Evolutionary conservation across 1,284 basidiomycete species (phyloP), one percentile per base, ranked within the genome.

Genomic region (Ustilago sp.): DNA sequence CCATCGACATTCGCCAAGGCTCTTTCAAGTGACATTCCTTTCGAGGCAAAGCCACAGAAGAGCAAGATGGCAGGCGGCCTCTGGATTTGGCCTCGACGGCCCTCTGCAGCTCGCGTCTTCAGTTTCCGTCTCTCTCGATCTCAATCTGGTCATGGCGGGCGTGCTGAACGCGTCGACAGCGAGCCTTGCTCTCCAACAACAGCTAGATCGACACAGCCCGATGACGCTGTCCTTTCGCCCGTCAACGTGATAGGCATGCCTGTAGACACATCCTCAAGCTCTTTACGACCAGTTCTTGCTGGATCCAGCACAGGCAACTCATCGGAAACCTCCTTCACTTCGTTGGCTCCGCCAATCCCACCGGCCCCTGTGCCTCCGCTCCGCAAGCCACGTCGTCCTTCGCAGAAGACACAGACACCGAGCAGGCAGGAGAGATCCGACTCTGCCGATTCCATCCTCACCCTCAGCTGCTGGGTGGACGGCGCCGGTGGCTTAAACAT

Each of bases 321-420:
- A 15, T 61, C 65, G 3, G 38, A 61, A 39, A 50, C 59, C 4
- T 66, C 67, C 8, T 74, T 69, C 43, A 56, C 66, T 1, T 74
- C 66, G 8, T 39, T 74, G 15, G 67, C 63, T 11, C 68, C 63
- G 34, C 59, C 68, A 13, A 32, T 48, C 2, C 55, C 56, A 8
- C 72, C 63, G 1, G 57, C 59, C 3, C 72, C 67, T 3, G 50
- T 74, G 4, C 67, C 72, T 28, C 72, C 72, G 8, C 72, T 63
- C 0, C 72, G 72, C 15, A 51, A 45, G 28, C 59, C 63, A 4
- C 55, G 63, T n/a, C 55, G 59, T 4, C 56, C 56, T 1, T 59
- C 56, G 1, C 47, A 50, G 11, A 60, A 60, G 31, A 48, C 36
- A 5, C 23, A 54, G 12, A 45, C 51, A 13, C 36, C 32, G 8